phyloP scores from a whole-genome alignment of 768 basidiomycete species.

The Pleurotus ostreatus region DNA sequence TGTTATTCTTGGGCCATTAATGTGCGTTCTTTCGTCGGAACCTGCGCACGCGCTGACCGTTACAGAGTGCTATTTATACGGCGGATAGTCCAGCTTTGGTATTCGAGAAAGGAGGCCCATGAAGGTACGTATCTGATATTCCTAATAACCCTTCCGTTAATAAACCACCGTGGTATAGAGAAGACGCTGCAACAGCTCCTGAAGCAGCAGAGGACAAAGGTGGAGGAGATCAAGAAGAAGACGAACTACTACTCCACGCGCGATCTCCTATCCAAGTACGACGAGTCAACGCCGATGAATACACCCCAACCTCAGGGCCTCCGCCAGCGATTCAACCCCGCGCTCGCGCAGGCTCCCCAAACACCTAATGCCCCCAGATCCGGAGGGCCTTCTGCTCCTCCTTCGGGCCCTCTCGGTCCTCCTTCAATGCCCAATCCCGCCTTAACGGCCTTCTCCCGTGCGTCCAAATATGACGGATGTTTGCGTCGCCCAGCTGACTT shows the following conservation, averaged over 20 bases:
- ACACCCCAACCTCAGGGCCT: slow-evolving; percentile 25
- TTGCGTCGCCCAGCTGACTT: too few relatives aligned
- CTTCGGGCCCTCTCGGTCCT: slow-evolving; percentile 24
- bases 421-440: slow-evolving; percentile 21
- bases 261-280: slow-evolving; percentile 87
- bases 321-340: slow-evolving; percentile 33
- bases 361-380: slow-evolving; percentile 5
- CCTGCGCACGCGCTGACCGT: too few relatives aligned
- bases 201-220: slow-evolving; percentile 75
- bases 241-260: slow-evolving; percentile 94
- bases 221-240: slow-evolving; percentile 97
- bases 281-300: slow-evolving; percentile 44
- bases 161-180: slow-evolving; percentile 45
- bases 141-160: not conserved
- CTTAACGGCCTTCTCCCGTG: not conserved
- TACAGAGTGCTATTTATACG: slow-evolving; percentile 70
- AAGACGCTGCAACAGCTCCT: slow-evolving; percentile 69
- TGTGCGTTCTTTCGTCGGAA: slow-evolving; percentile 46
- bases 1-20: slow-evolving; percentile 69
- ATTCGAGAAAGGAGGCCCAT: slow-evolving; percentile 69
- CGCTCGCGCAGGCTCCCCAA: slow-evolving; percentile 14
- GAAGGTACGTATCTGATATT: slow-evolving; percentile 53
- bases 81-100: slow-evolving; percentile 82
- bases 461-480: not conserved
- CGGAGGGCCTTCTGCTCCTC: too few relatives aligned